Base-by-base conservation (phyloP, 1,139 yeast species). In the Yarrowia galli region DNA sequence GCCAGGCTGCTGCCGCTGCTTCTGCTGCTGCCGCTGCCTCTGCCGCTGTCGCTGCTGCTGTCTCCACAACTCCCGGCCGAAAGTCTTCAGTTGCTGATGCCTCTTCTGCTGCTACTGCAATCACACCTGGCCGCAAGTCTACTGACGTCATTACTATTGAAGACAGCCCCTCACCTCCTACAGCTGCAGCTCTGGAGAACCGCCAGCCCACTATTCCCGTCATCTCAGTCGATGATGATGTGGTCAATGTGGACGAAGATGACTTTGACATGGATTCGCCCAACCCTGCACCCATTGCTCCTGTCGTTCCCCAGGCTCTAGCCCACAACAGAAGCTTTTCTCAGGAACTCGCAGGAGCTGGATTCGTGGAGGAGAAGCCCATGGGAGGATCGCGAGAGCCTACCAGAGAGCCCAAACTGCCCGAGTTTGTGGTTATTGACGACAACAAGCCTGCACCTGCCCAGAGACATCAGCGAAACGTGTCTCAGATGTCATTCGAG, bases 171-270 rank as follows among this genome's bases (percentile, higher is more conserved):
- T 58, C 64, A 25, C 64, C 64, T 18, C 64, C 64, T 13, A 58
- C 64, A 28, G 64, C 64, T 13, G 51, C 49, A 2, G 49, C 64
- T 43, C 51, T 58, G 28, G 64, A 58, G 28, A 58, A 43, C 51
- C 25, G 64, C 5, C 42, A 58, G 32, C 64, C 64, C 12, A 58
- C 64, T 1, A 58, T 58, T 13, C 64, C 64, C 32, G 64, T 58
- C 16, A 58, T 58, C n/a, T 58, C 64, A 7, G 64, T 58, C 5
- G 64, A 58, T 32, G 64, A 53, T 22, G 60, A 53, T 53, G 60
- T 53, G 18, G 45, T 38, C 5, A 53, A 49, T 20, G 56, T 53
- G 32, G 60, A 54, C 0, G 46, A 38, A 7, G 61, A 54, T 25
- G 61, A 54, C n/a, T 54, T 54, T 13, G 61, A 54, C 18, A 54